Conservation (phyloP, 176 grass and related monocot species). For the Otatea glauca region DNA sequence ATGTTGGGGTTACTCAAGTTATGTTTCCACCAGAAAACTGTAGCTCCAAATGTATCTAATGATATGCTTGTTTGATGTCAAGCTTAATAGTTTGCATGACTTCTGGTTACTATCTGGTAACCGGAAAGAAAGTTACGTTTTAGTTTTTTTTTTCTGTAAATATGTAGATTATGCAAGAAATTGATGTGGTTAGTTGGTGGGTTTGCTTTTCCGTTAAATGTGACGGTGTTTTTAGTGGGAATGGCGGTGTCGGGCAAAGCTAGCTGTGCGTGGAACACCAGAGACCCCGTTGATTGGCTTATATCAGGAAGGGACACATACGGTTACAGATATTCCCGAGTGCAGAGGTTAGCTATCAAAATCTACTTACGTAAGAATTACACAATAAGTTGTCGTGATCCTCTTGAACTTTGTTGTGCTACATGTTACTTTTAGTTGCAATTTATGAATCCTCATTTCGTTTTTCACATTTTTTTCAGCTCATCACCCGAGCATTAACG, state of each 20-base stretch:
- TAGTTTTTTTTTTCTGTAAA: neutral
- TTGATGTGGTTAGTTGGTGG: neutral
- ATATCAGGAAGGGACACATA: conserved; percentile 94
- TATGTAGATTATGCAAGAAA: neutral
- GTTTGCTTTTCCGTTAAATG: conserved; percentile 18
- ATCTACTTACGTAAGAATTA: neutral
- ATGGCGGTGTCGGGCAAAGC: conserved; percentile 94
- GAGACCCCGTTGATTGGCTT: conserved; percentile 74
- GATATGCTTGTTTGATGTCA: neutral
- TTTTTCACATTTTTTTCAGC: conserved; percentile 53
- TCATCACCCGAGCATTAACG: conserved; percentile 94
- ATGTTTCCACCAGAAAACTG: neutral
- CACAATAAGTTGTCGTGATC: neutral
- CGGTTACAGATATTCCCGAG: conserved; percentile 74
- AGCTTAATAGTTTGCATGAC: neutral
- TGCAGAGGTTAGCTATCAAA: conserved; percentile 69
- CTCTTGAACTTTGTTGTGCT: neutral
- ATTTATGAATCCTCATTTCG: conserved; percentile 30
- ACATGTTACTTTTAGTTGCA: conserved; percentile 2
- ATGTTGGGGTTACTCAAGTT: neutral
- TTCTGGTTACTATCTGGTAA: neutral
- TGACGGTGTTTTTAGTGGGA: conserved; percentile 59
- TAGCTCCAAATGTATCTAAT: neutral
- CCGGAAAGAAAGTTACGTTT: neutral
- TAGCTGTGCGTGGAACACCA: conserved; percentile 83